These are phyloP conservation scores for Neocucurbitaria cava DNA, from an alignment of 2,329 filamentous ascomycete genomes.

Conservation along the genomic window DNA sequence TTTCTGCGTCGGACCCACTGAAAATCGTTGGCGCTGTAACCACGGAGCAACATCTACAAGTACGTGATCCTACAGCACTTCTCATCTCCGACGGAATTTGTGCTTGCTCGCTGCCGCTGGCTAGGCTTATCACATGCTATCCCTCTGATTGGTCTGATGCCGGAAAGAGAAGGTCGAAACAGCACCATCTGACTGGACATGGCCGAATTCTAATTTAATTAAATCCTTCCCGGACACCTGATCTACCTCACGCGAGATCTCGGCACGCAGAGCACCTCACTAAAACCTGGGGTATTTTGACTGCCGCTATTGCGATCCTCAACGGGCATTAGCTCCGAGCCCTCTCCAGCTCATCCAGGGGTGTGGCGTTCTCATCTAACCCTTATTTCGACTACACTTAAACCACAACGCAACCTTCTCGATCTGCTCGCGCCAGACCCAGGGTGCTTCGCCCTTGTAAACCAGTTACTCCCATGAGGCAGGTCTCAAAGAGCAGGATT, in stretches of 20 bases:
- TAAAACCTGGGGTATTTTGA: slow-evolving; percentile 19
- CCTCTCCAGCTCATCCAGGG: slow-evolving; percentile 18
- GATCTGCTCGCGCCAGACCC: slow-evolving; percentile 7
- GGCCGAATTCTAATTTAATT: slow-evolving; percentile 24
- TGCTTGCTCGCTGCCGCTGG: not conserved
- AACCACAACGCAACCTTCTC: not conserved
- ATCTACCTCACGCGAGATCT: slow-evolving; percentile 27
- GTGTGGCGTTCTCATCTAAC: slow-evolving; percentile 13
- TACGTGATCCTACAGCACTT: not conserved
- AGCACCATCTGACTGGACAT: slow-evolving; percentile 29
- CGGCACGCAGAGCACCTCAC: slow-evolving; percentile 8
- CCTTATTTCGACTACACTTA: slow-evolving; percentile 20
- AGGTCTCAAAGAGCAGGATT: slow-evolving; percentile 12
- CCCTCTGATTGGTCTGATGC: slow-evolving; percentile 13
- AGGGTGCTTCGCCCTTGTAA: slow-evolving; percentile 7
- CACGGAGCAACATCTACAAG: not conserved
- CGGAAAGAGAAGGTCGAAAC: slow-evolving; percentile 20
- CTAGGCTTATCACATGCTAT: not conserved
- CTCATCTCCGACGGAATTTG: not conserved
- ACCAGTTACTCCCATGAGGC: slow-evolving; percentile 14
- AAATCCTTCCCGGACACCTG: slow-evolving; percentile 26
- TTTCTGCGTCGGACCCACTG: not conserved
- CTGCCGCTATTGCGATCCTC: slow-evolving; percentile 22
- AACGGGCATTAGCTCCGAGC: slow-evolving; percentile 26
- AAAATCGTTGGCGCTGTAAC: not conserved